A percentile compares a stretch with the other conserved stretches of the same genome.
Evolutionary conservation across 768 basidiomycete species (phyloP).

Genomic region (Podaxis mareebaensis): DNA sequence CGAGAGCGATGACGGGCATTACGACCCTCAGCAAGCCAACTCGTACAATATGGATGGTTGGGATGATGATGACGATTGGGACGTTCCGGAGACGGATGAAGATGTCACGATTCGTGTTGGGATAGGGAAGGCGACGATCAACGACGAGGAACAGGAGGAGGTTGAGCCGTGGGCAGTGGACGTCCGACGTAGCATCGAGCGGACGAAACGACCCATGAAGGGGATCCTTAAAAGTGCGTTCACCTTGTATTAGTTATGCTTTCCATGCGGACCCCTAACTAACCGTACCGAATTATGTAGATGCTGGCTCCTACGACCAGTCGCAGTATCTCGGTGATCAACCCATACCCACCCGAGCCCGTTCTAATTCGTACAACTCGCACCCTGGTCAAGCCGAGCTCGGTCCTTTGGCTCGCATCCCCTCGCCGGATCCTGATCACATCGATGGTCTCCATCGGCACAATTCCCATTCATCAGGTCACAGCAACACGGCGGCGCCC

Average conservation of each 20-base stretch:
- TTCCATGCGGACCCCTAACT: background rate
- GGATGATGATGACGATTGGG: conserved; percentile 83
- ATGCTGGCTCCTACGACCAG: conserved; percentile 71
- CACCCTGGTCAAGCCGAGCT: conserved; percentile 55
- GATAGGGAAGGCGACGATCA: conserved; percentile 49
- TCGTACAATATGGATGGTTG: conserved; percentile 61
- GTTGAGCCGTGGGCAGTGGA: conserved; percentile 77
- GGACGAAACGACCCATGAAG: conserved; percentile 62
- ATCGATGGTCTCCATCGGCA: conserved; percentile 86
- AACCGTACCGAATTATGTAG: conserved; percentile 34
- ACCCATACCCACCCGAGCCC: conserved; percentile 48
- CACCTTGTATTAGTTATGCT: conserved; percentile 5
- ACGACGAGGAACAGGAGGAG: conserved; percentile 39
- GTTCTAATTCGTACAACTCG: conserved; percentile 82
- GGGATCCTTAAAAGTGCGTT: conserved; percentile 89
- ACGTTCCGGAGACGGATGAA: conserved; percentile 65
- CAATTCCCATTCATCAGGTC: conserved; percentile 52
- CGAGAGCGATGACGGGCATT: conserved; percentile 54
- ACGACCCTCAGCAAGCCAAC: conserved; percentile 39
- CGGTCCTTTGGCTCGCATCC: conserved; percentile 81
- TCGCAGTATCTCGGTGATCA: conserved; percentile 51
- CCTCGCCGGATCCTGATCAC: conserved; percentile 81
- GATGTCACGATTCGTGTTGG: conserved; percentile 72
- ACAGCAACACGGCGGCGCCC: conserved; percentile 33
- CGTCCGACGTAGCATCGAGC: conserved; percentile 72